Evolutionary conservation across 345 rosid species (phyloP).

Genomic region (Bretschneidera sinensis): DNA sequence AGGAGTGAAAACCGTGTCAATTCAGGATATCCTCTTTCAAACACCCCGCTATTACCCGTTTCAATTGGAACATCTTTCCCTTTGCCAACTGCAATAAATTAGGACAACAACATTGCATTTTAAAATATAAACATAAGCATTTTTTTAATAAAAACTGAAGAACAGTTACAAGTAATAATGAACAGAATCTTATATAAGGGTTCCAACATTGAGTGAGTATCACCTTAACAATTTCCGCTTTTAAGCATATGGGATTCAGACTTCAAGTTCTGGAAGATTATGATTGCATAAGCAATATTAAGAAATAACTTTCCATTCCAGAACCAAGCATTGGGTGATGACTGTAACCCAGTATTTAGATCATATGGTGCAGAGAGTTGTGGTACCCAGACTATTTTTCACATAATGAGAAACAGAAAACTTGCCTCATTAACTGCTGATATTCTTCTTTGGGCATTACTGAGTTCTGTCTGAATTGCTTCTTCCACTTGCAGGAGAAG

Average conservation of each 20-base stretch:
- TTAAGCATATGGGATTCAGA: too few species aligned
- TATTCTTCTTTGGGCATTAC: constrained; percentile 57
- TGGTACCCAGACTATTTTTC: neutral
- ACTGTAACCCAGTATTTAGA: neutral
- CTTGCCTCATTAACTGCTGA: constrained; percentile 68
- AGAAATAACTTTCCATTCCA: neutral
- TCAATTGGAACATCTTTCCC: constrained; percentile 63
- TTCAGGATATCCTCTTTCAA: constrained; percentile 36
- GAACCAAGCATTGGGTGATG: constrained; percentile 6
- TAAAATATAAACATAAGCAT: neutral
- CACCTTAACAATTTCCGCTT: too few species aligned
- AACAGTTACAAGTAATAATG: neutral
- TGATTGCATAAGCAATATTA: neutral
- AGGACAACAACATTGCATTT: constrained; percentile 13
- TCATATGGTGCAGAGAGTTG: neutral
- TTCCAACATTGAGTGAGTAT: neutral
- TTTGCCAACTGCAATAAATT: constrained; percentile 53
- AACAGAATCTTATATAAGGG: neutral
- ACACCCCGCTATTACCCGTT: constrained; percentile 50
- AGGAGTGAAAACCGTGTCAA: constrained; percentile 1
- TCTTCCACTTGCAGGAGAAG: constrained; percentile 63
- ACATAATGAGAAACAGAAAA: constrained; percentile 8
- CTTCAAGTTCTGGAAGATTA: neutral
- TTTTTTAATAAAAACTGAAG: neutral
- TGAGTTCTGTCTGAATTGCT: constrained; percentile 50